Base-by-base conservation (phyloP, 495 filamentous ascomycete genomes). In the Endocarpon pusillum region DNA sequence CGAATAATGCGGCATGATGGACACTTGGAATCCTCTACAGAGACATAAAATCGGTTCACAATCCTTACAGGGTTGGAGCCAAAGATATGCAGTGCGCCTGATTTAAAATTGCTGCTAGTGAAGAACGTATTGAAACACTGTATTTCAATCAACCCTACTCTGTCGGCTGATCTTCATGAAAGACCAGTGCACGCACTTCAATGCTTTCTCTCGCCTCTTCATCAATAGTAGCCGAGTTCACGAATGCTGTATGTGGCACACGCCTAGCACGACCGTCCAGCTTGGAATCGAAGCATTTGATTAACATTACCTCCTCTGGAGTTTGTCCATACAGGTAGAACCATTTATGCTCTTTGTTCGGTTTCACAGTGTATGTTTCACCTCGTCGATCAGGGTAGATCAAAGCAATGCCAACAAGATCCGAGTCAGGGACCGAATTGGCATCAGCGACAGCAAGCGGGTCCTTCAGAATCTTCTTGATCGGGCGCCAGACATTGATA, bases 401-500 rank as follows among this genome's bases (percentile, higher is more conserved):
- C 7, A 68, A 45, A 37, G 55, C 53, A 15, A 59, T 46, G 0
- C 54, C 53, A 9, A 71, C 41, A 1, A 69, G 51, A 26, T 66
- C 62, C 2, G 45, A 52, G 1, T 68, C 63, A 0, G 47, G 46
- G 0, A 71, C 60, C 3, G 49, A 49, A 34, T 56, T 45, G 0
- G 59, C 61, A 32, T 78, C 71, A 0, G 73, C 73, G 12, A 80
- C 57, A 3, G 64, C 66, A 0, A 81, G 55, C 0, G 75, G 75
- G 43, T 80, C 73, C 26, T 67, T 66, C 21, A 57, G 47, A 31
- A 81, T 69, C 0, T 63, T 64, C 39, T 66, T 66, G 42, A 82
- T 80, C 1, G 78, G 77, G 0, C 78, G 71, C 78, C 77, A 82
- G 37, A 81, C 76, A 41, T 83, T 83, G 57, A 84, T 79, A 48